phyloP scores from a whole-genome alignment of 768 basidiomycete genomes.

The Russula sp. region DNA sequence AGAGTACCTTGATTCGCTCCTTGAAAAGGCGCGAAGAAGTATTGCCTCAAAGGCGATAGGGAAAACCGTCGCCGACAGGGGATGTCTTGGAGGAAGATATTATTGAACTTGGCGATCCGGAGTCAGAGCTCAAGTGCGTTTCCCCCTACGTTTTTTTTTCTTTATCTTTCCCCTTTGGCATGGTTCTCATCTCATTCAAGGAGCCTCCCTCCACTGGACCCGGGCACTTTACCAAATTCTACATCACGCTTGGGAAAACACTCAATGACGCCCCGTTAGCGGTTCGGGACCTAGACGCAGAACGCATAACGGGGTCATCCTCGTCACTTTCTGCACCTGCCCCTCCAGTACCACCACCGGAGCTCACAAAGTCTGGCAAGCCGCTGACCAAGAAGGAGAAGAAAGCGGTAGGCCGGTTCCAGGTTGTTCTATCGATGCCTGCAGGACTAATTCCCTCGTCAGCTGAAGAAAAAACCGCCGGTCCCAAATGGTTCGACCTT shows the following conservation, averaged over 20 bases:
- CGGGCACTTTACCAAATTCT: conserved; percentile 62
- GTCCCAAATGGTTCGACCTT: conserved; percentile 83
- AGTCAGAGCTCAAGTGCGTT: conserved; percentile 40
- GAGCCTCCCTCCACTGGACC: conserved; percentile 61
- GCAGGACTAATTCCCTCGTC: neutral
- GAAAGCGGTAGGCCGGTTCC: conserved; percentile 55
- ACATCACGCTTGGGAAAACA: conserved; percentile 53
- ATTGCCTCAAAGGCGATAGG: conserved; percentile 33
- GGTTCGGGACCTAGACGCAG: conserved; percentile 61
- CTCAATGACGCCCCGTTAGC: conserved; percentile 45
- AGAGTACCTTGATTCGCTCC: conserved; percentile 59
- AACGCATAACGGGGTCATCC: conserved; percentile 48
- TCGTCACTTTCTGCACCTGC: conserved; percentile 50
- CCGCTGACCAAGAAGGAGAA: conserved; percentile 68
- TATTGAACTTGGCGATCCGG: conserved; percentile 45
- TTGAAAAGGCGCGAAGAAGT: conserved; percentile 61
- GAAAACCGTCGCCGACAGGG: neutral
- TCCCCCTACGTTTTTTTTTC: conserved; percentile 3
- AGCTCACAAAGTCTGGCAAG: conserved; percentile 58
- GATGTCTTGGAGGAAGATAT: conserved; percentile 49
- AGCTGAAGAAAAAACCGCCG: conserved; percentile 71
- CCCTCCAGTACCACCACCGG: conserved; percentile 62
- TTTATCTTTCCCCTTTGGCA: conserved; percentile 9
- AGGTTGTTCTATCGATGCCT: conserved; percentile 14
- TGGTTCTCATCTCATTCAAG: conserved; percentile 36